These are phyloP conservation scores for Beauveria rudraprayagi DNA, from an alignment of 2,329 filamentous ascomycete genomes.

Conservation along the genomic window DNA sequence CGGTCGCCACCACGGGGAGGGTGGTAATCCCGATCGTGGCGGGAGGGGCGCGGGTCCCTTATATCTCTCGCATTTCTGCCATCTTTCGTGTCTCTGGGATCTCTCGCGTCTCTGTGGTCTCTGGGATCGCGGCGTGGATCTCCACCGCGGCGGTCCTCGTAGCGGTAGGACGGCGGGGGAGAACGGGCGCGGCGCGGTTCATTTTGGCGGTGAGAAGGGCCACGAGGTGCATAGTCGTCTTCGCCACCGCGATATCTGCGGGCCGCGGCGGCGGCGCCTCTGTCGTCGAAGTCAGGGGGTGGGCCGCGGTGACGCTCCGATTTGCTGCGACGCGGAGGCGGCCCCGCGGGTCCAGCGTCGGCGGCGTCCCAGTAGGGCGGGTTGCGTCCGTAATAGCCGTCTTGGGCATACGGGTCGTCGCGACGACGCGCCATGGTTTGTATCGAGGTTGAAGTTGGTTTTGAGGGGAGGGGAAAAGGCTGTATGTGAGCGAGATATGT, in stretches of 20 bases:
- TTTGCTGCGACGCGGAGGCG: constrained; percentile 17
- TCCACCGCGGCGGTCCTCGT: neutral
- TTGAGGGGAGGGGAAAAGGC: neutral
- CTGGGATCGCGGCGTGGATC: constrained; percentile 4
- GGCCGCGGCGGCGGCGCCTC: neutral
- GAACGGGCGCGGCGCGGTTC: neutral
- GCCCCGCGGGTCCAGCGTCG: neutral
- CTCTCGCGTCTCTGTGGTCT: neutral
- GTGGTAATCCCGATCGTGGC: constrained; percentile 1
- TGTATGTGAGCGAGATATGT: neutral
- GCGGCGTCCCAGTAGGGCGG: constrained; percentile 10
- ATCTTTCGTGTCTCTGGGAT: neutral
- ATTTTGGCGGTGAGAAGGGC: neutral
- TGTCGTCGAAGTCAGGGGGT: constrained; percentile 12
- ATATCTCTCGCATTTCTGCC: neutral
- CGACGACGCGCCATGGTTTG: constrained; percentile 17
- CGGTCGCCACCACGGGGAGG: neutral
- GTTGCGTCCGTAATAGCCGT: constrained; percentile 17
- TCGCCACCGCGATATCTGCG: neutral
- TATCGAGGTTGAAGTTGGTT: neutral
- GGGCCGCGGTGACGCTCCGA: constrained; percentile 17
- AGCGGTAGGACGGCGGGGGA: neutral
- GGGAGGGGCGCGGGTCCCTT: neutral
- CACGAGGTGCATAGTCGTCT: neutral
- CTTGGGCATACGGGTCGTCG: constrained; percentile 18